phyloP scores from a whole-genome alignment of 2,329 filamentous ascomycete species.

The Erysiphe pulchra region DNA sequence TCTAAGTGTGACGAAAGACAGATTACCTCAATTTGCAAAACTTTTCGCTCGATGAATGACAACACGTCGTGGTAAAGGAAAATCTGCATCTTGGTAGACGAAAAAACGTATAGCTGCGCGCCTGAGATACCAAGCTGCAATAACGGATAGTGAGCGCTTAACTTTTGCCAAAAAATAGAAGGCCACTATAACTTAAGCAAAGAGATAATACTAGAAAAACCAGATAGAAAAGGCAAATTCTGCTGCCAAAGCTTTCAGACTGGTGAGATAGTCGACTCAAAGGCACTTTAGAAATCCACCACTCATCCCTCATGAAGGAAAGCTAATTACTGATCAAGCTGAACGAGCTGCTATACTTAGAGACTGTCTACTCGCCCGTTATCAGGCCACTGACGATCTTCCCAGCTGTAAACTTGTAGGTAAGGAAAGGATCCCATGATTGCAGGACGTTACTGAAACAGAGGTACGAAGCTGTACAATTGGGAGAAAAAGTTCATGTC shows the following conservation, averaged over 20 bases:
- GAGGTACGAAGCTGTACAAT: background rate
- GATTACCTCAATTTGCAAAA: too few relatives aligned
- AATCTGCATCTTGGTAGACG: background rate
- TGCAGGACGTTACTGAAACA: background rate
- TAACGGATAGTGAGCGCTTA: background rate
- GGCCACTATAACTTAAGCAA: background rate
- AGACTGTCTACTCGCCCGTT: background rate
- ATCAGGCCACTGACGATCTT: background rate
- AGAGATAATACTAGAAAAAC: background rate
- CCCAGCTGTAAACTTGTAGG: background rate
- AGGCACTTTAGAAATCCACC: background rate
- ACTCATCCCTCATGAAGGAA: background rate
- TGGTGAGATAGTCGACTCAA: background rate
- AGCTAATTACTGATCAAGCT: background rate
- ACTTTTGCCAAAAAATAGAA: background rate
- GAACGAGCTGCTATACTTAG: background rate
- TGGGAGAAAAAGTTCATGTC: background rate
- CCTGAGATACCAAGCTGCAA: too few relatives aligned
- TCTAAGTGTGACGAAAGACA: too few relatives aligned
- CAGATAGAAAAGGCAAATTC: background rate
- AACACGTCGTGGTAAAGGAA: background rate
- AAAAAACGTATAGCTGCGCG: background rate
- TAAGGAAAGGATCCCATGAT: background rate
- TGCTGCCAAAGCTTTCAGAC: background rate
- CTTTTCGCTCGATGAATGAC: too few relatives aligned